A percentile compares a stretch with the other conserved stretches of the same genome.
Conservation (phyloP, 2,329 filamentous ascomycete genomes). For the Tolypocladium tundrense region DNA sequence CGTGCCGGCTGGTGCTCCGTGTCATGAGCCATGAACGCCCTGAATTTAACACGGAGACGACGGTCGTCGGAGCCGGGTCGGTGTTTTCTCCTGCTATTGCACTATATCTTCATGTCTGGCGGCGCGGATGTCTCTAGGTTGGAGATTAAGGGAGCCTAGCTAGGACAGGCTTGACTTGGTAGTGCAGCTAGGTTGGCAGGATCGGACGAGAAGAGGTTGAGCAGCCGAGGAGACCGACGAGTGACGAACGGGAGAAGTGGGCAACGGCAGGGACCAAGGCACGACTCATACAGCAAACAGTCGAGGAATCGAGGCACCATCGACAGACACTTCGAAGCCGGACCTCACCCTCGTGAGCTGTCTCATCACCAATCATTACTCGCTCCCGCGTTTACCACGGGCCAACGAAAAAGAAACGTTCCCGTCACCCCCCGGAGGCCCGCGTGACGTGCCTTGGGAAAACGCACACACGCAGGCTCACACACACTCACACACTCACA, state of each 20-base stretch:
- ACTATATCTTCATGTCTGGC: not conserved
- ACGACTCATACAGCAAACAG: not conserved
- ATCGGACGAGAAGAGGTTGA: not conserved
- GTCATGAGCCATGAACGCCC: not conserved
- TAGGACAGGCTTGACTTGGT: not conserved
- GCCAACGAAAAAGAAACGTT: slow-evolving; percentile 2
- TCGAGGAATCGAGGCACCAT: not conserved
- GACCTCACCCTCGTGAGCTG: not conserved
- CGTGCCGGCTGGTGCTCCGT: not conserved
- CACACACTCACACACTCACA: not conserved
- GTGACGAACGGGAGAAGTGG: not conserved
- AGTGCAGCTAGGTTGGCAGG: not conserved
- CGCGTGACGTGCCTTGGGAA: slow-evolving; percentile 2
- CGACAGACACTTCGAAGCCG: not conserved
- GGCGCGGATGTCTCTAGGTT: not conserved
- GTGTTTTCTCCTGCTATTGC: not conserved
- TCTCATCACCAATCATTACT: not conserved
- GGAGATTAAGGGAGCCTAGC: not conserved
- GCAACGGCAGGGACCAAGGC: not conserved
- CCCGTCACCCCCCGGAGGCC: not conserved
- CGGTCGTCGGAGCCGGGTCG: not conserved
- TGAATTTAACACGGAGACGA: slow-evolving; percentile 2
- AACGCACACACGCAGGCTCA: not conserved
- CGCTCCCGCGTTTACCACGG: slow-evolving; percentile 1
- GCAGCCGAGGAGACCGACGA: not conserved